Evolutionary conservation across 1,284 basidiomycete species (phyloP), one percentile per base, ranked within the genome.

Genomic region (Cerrena zonata): DNA sequence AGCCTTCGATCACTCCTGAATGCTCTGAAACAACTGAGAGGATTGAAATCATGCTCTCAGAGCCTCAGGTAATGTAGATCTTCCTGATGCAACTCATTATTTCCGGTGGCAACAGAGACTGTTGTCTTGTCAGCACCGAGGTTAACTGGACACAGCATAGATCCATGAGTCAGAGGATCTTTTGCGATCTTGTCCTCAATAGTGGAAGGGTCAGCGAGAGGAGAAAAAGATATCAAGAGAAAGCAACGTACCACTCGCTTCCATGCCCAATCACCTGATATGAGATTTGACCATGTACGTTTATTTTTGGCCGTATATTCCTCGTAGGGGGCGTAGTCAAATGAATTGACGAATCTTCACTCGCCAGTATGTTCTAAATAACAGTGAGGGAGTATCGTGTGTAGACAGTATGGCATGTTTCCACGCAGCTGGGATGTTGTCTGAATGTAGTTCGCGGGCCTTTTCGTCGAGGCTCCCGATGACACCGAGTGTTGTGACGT

Each of bases 61-160:
- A n/a, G n/a, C n/a, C n/a, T n/a, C n/a, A n/a, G n/a, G n/a, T n/a
- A n/a, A n/a, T n/a, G n/a, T n/a, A n/a, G n/a, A n/a, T n/a, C n/a
- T n/a, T n/a, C n/a, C n/a, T n/a, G n/a, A n/a, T n/a, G n/a, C n/a
- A n/a, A n/a, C n/a, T n/a, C n/a, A n/a, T n/a, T n/a, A n/a, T n/a
- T n/a, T n/a, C n/a, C n/a, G n/a, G n/a, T n/a, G n/a, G n/a, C n/a
- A n/a, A n/a, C n/a, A n/a, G n/a, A n/a, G n/a, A n/a, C n/a, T n/a
- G 56, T 60, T 0, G 60, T 62, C 53, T 61, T 61, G 53, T 61
- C 60, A 5, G 48, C 48, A 1, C 61, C 60, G 1, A 53, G 39
- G 19, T 57, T 44, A 10, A 59, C 36, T 1, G 60, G 54, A 2
- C 40, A 25, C 5, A 62, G 49, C 49, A 56, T 56, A 0, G 55